Base-by-base conservation (phyloP, 2,329 filamentous ascomycete species). In the Pseudopyricularia javanii region DNA sequence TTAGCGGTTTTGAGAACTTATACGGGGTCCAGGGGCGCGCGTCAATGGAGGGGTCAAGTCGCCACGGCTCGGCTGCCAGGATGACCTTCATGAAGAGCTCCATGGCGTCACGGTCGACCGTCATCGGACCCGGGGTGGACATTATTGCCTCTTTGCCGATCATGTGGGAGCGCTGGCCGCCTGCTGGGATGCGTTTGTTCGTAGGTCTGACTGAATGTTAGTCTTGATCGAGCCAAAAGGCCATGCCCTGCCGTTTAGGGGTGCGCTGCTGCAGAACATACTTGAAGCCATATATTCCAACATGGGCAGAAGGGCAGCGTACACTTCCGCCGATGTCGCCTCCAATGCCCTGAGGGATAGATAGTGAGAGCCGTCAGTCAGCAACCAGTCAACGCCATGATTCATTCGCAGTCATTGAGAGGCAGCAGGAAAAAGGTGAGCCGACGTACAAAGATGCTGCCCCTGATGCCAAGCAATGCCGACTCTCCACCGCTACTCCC, bases 401-500 rank as follows among this genome's bases (percentile, higher is more conserved):
- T 15, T 14, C 5, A 22, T 15, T 14, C 5, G 11, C 14, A 12
- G 20, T 22, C 4, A 30, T 30, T 30, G 28, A 9, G 28, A 30
- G 28, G 28, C 28, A 35, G 24, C 37, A 64, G 53, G 30, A 63
- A 64, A 30, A 9, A n/a, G n/a, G n/a, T n/a, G 28, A 4, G 28
- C 28, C 28, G 28, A 0, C 63, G 62, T 20, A 45, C 40, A 84
- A 56, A 1, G 74, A 61, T 71, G 55, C 75, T 80, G 14, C 83
- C 84, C 9, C 63, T 62, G 54, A 86, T 74, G 0, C 70, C 68
- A 33, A 87, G 72, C 2, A 87, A 70, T 0, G 83, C 82, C 6
- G 76, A 75, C 61, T 87, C 84, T 47, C 84, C 84, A 2, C 84
- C 84, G 0, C 80, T 83, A 37, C 76, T 82, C 8, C 84, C 84